Evolutionary conservation across 1,139 yeast species (phyloP).

Genomic region (Nadsonia commutata): DNA sequence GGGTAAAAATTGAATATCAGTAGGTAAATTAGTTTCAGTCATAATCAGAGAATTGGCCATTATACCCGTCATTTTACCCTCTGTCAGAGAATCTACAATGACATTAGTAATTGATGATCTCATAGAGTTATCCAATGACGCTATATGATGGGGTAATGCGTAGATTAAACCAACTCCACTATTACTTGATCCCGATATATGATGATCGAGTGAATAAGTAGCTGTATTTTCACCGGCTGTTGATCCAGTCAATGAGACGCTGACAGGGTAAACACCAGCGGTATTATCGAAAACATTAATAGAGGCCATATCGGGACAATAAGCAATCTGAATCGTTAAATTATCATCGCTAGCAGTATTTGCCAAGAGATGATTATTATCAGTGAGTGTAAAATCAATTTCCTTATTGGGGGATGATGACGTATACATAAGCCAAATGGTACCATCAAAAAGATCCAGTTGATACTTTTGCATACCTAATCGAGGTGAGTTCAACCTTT

Average conservation of each 20-base stretch:
- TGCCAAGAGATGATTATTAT: constrained; percentile 29
- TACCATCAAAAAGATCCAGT: constrained; percentile 29
- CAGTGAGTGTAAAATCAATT: constrained; percentile 29
- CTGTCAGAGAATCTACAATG: constrained; percentile 41
- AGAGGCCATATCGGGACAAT: constrained; percentile 28
- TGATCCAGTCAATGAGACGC: constrained; percentile 28
- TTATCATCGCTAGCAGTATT: constrained; percentile 29
- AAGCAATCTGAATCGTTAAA: constrained; percentile 41
- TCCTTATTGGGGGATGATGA: constrained; percentile 29
- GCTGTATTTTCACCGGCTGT: constrained; percentile 27
- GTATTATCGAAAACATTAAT: constrained; percentile 35
- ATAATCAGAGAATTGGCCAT: constrained; percentile 37
- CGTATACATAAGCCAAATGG: constrained; percentile 46
- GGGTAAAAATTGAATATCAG: constrained; percentile 25
- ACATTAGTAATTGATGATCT: constrained; percentile 31
- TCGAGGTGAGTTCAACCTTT: constrained; percentile 18
- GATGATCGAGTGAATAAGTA: constrained; percentile 36
- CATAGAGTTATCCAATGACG: constrained; percentile 29
- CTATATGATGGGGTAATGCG: constrained; percentile 62
- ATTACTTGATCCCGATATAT: constrained; percentile 37
- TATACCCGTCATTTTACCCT: constrained; percentile 48
- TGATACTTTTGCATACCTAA: constrained; percentile 28
- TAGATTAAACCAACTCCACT: constrained; percentile 42
- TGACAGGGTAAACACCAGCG: constrained; percentile 44
- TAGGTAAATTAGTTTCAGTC: constrained; percentile 43